phyloP scores from a whole-genome alignment of 2,329 filamentous ascomycete genomes.

The Pyricularia pennisetigena region DNA sequence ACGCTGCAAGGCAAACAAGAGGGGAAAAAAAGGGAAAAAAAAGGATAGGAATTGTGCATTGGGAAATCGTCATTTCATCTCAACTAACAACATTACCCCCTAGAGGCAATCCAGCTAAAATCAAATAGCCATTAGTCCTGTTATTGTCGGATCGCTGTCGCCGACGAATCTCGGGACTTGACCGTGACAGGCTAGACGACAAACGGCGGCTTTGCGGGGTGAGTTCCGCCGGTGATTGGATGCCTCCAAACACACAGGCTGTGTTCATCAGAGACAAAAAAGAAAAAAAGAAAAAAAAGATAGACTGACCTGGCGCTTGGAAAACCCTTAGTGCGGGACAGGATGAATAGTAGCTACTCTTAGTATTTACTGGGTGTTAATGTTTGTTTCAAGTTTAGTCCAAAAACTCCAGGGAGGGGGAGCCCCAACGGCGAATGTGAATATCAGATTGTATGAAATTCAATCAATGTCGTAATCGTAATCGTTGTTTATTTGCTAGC shows the following conservation, averaged over 20 bases:
- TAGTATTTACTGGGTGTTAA: neutral
- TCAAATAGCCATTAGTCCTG: neutral
- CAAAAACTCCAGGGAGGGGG: neutral
- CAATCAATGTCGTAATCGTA: neutral
- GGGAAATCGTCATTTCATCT: too few relatives aligned
- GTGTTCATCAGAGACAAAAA: neutral
- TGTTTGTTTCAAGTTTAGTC: neutral
- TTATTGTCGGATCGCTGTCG: neutral
- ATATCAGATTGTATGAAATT: neutral
- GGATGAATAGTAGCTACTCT: too few relatives aligned
- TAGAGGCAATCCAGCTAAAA: too few relatives aligned
- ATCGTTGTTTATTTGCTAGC: neutral
- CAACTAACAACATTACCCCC: too few relatives aligned
- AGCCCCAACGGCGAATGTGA: neutral
- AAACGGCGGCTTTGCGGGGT: neutral
- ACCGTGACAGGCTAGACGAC: neutral
- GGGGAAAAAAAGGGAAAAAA: too few relatives aligned
- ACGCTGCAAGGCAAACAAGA: too few relatives aligned
- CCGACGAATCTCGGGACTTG: neutral
- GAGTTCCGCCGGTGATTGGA: neutral
- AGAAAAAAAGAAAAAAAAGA: neutral
- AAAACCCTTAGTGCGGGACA: neutral
- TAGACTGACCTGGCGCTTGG: neutral
- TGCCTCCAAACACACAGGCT: neutral
- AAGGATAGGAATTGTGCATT: too few relatives aligned